phyloP scores from a whole-genome alignment of 352 stramenopile species.

The Phytophthora idaei region DNA sequence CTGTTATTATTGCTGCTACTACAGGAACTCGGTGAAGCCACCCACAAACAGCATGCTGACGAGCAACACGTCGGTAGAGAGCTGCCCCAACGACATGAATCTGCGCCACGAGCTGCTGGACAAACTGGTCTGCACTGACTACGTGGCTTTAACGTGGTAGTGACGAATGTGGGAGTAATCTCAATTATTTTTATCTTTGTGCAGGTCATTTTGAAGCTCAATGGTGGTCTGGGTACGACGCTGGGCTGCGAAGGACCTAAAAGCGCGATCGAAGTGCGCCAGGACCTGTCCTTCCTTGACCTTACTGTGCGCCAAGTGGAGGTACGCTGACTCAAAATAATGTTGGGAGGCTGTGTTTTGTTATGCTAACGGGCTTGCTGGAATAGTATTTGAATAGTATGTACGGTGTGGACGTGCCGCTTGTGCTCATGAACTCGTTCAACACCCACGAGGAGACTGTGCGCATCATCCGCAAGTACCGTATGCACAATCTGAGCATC shows the following conservation, averaged over 20 bases:
- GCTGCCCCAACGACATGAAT: slow-evolving; percentile 91
- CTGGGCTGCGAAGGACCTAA: slow-evolving; percentile 96
- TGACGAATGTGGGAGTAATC: slow-evolving; percentile 14
- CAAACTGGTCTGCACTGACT: slow-evolving; percentile 83
- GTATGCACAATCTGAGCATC: slow-evolving; percentile 94
- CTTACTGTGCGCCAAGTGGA: slow-evolving; percentile 98
- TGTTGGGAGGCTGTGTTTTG: background rate
- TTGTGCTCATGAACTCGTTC: slow-evolving; percentile 99
- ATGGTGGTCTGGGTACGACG: slow-evolving; percentile 98
- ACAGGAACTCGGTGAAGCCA: slow-evolving; percentile 79
- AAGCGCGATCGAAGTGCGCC: slow-evolving; percentile 93
- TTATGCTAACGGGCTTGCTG: slow-evolving; percentile 5
- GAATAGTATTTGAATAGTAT: slow-evolving; percentile 89
- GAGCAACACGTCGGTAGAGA: slow-evolving; percentile 75
- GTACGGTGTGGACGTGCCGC: slow-evolving; percentile 96
- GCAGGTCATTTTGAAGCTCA: slow-evolving; percentile 97
- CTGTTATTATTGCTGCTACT: slow-evolving; percentile 1
- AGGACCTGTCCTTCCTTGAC: slow-evolving; percentile 97
- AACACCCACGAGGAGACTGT: slow-evolving; percentile 98
- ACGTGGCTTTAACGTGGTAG: background rate
- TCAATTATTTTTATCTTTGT: slow-evolving; percentile 13
- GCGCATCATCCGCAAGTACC: slow-evolving; percentile 97
- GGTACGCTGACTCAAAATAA: slow-evolving; percentile 38
- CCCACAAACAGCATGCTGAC: slow-evolving; percentile 78
- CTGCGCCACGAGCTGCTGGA: slow-evolving; percentile 94